Base-by-base conservation (phyloP, 1,284 basidiomycete genomes). In the Porogramme epimiltina region DNA sequence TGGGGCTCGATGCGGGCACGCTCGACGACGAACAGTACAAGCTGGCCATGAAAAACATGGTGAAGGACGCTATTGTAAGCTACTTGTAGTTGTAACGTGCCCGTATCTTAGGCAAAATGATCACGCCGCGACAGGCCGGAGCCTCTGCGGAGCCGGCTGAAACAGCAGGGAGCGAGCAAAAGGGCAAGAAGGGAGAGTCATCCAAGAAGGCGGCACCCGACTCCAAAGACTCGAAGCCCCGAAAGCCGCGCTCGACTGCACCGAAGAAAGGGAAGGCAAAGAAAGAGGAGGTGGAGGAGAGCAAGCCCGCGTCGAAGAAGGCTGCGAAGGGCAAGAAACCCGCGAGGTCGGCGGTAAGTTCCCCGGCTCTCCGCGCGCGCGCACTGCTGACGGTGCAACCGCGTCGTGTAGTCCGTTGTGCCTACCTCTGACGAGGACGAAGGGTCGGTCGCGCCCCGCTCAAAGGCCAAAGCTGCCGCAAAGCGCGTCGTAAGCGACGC, bases 11-110 rank as follows among this genome's bases (percentile, higher is more conserved):
- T 8, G 53, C 64, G 15, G 76, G 75, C 1, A 61, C 66, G 3
- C 65, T 85, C 31, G 70, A 76, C 26, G 60, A 47, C n/a, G 62
- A 65, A n/a, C 64, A 71, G 44, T 77, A 75, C 65, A 84, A 76
- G 56, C 51, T 60, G 19, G 62, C 70, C 4, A 64, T 87, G 33
- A 80, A 77, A 52, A 54, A 59, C 2, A 70, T 72, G 3, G 74
- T 78, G 13, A 60, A 62, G 23, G 65, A 62, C n/a, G 73, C 73
- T 19, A 51, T 79, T 56, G 80, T 80, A 53, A 58, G 72, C 61
- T 9, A 23, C 13, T 23, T 23, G 2, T n/a, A 10, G 10, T 37
- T 22, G 34, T 28, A 13, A 38, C 3, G 22, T 20, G 6, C 13
- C 18, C 24, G n/a, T n/a, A n/a, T n/a, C n/a, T n/a, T n/a, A n/a